Percentiles rank a stretch among this genome's conserved stretches.
Evolutionary conservation across 1,284 basidiomycete species (phyloP).

Genomic region (Cryptococcus sp.): DNA sequence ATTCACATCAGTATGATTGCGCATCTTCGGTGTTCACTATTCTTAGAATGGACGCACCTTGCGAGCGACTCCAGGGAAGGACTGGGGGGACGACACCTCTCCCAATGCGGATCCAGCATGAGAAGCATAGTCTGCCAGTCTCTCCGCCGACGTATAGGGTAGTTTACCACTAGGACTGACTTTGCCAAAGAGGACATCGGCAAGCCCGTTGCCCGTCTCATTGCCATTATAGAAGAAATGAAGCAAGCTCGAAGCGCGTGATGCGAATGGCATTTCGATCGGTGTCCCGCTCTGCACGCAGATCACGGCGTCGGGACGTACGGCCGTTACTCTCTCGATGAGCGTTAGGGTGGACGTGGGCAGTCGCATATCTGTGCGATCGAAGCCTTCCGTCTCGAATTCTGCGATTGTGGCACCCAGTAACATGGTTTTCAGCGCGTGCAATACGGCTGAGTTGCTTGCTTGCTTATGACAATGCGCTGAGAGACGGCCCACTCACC

Average conservation of each 20-base stretch:
- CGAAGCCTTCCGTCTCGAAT: constrained; percentile 42
- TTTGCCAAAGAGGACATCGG: constrained; percentile 61
- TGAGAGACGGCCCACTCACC: constrained; percentile 4
- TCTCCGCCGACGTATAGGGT: constrained; percentile 56
- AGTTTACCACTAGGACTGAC: constrained; percentile 61
- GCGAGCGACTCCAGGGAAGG: constrained; percentile 1
- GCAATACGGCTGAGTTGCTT: not conserved
- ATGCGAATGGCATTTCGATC: constrained; percentile 36
- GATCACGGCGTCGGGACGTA: constrained; percentile 35
- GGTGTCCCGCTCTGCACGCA: constrained; percentile 39
- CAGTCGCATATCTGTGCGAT: constrained; percentile 26
- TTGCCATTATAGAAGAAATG: constrained; percentile 23
- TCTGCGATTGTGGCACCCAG: constrained; percentile 1
- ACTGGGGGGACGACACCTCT: constrained; percentile 1
- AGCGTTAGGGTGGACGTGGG: constrained; percentile 25
- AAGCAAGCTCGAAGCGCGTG: constrained; percentile 19
- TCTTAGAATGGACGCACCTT: not conserved
- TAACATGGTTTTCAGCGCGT: too few relatives aligned
- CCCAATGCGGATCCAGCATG: constrained; percentile 5
- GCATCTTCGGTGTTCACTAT: not conserved
- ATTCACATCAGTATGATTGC: not conserved
- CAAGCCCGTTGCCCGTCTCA: constrained; percentile 51
- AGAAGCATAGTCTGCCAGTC: constrained; percentile 6
- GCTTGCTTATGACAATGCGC: not conserved
- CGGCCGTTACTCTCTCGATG: constrained; percentile 27